Conservation (phyloP, 1,284 basidiomycete species). For the Trametes sp. region DNA sequence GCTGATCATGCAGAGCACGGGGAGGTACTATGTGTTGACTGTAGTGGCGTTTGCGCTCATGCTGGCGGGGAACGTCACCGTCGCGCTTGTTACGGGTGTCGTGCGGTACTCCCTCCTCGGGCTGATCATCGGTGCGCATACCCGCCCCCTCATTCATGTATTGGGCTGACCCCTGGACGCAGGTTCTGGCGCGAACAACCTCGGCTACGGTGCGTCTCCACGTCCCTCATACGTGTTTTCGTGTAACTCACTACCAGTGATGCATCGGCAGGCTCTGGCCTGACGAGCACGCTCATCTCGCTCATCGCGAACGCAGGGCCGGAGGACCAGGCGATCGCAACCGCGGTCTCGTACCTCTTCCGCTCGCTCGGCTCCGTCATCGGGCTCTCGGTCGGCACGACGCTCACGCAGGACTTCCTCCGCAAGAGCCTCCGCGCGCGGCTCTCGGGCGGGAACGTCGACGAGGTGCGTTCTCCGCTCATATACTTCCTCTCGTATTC, state of each 20-base stretch:
- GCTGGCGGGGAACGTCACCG: conserved; percentile 48
- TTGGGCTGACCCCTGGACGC: background rate
- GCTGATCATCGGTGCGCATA: conserved; percentile 50
- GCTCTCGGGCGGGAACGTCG: conserved; percentile 53
- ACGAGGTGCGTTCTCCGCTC: conserved; percentile 59
- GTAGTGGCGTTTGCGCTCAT: conserved; percentile 50
- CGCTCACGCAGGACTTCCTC: conserved; percentile 59
- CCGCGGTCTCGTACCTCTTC: conserved; percentile 71
- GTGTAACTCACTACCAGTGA: background rate
- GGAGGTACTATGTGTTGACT: conserved; percentile 62
- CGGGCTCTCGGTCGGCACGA: conserved; percentile 61
- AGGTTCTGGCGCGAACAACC: conserved; percentile 52
- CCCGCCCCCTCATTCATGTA: background rate
- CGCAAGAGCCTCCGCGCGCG: conserved; percentile 51
- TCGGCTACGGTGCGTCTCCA: conserved; percentile 52
- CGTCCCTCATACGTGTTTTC: background rate
- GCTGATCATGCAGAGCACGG: conserved; percentile 62
- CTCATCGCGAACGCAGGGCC: conserved; percentile 68
- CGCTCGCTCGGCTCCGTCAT: conserved; percentile 67
- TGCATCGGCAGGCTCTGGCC: conserved; percentile 48
- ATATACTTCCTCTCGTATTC: background rate
- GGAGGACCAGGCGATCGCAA: conserved; percentile 68
- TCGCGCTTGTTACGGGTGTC: conserved; percentile 51
- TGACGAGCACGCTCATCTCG: conserved; percentile 65
- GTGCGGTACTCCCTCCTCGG: conserved; percentile 45